Percentiles rank a stretch among this genome's conserved stretches.
Evolutionary conservation across 1,139 yeast genomes (phyloP).

Genomic region (Blastobotrys arbuscula): DNA sequence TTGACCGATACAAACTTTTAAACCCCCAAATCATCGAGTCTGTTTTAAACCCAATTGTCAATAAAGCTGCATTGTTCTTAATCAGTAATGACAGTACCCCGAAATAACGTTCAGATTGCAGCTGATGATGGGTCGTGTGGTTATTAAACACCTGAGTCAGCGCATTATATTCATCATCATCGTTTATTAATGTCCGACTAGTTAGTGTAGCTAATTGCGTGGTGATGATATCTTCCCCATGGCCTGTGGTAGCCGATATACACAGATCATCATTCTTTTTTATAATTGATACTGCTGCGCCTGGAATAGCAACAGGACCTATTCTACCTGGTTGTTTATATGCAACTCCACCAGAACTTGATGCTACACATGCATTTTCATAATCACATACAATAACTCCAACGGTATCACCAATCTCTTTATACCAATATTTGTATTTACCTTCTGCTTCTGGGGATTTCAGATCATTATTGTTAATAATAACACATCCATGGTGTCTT

Average conservation of each 20-base stretch:
- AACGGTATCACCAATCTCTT: constrained; percentile 32
- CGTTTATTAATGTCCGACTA: constrained; percentile 5
- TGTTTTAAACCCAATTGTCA: constrained; percentile 24
- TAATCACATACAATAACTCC: constrained; percentile 35
- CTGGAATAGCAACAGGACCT: constrained; percentile 39
- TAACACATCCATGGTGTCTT: constrained; percentile 15
- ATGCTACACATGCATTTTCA: constrained; percentile 28
- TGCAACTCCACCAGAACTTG: constrained; percentile 39
- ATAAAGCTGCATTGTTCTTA: constrained; percentile 10
- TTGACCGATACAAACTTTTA: background rate
- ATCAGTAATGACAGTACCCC: constrained; percentile 19
- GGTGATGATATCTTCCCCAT: constrained; percentile 36
- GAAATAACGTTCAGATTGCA: constrained; percentile 23
- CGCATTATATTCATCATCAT: constrained; percentile 11
- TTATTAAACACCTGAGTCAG: constrained; percentile 3
- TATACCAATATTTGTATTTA: constrained; percentile 23
- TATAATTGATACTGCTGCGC: constrained; percentile 29
- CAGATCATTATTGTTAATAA: constrained; percentile 11
- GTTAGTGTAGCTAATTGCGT: constrained; percentile 24
- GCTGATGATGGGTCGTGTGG: background rate
- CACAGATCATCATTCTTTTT: background rate
- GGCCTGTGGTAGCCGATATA: constrained; percentile 23
- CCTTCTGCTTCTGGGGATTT: constrained; percentile 20
- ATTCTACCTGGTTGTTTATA: constrained; percentile 36
- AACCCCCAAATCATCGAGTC: constrained; percentile 25